phyloP scores from a whole-genome alignment of 805 yeast species.

The Ogataea henricii region DNA sequence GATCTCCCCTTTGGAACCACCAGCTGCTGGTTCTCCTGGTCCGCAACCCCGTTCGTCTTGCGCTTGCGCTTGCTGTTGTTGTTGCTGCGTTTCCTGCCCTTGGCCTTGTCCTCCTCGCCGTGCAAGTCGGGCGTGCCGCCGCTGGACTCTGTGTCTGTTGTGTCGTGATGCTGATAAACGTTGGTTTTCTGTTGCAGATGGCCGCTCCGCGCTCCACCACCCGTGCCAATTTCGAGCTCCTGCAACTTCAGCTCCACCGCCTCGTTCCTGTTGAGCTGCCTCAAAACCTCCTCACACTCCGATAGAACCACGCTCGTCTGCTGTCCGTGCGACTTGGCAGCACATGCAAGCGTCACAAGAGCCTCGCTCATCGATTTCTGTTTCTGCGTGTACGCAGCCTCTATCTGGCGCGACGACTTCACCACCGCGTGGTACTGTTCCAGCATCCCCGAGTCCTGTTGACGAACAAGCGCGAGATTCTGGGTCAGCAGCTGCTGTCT shows the following conservation, averaged over 20 bases:
- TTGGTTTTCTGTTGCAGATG: constrained; percentile 5
- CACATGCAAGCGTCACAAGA: constrained; percentile 44
- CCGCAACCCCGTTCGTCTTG: neutral
- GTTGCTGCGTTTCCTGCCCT: neutral
- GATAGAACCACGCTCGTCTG: constrained; percentile 46
- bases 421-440: constrained; percentile 51
- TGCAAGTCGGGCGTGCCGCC: neutral
- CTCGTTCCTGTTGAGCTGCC: constrained; percentile 30
- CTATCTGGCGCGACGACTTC: constrained; percentile 50
- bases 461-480: constrained; percentile 40
- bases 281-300: constrained; percentile 49
- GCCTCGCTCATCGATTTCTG: constrained; percentile 46
- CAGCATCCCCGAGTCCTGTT: constrained; percentile 51
- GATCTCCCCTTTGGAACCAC: neutral
- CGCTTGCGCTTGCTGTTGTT: constrained; percentile 1
- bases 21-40: neutral
- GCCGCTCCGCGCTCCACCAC: neutral
- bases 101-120: neutral
- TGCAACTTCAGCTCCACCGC: constrained; percentile 22
- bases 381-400: constrained; percentile 48
- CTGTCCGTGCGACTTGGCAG: constrained; percentile 50
- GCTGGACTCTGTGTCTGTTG: neutral
- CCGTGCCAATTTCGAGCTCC: neutral
- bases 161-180: constrained; percentile 1
- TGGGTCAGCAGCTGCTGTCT: constrained; percentile 38